Evolutionary conservation across 2,329 filamentous ascomycete genomes (phyloP).

Genomic region (Aspergillus tubingensis): DNA sequence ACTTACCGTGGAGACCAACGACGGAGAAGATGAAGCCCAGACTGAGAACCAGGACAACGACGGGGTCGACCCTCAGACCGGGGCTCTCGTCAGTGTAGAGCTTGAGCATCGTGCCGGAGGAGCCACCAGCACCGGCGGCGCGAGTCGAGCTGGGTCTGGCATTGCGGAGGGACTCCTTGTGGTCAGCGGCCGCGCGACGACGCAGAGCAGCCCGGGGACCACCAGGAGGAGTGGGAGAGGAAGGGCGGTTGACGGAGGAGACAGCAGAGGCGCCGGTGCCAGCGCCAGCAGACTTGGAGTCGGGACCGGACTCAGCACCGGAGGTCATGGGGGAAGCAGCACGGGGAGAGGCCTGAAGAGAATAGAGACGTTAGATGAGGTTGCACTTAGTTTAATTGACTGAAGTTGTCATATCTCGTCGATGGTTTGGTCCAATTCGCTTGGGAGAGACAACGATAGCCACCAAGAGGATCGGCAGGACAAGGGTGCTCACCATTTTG

Average conservation of each 20-base stretch:
- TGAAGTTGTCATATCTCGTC: conserved; percentile 9
- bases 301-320: conserved; percentile 48
- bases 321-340: conserved; percentile 48
- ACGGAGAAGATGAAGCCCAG: conserved; percentile 99
- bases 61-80: conserved; percentile 94
- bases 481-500: conserved; percentile 28
- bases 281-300: conserved; percentile 43
- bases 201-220: conserved; percentile 94
- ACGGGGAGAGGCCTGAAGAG: conserved; percentile 40
- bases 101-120: conserved; percentile 97
- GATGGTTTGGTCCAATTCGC: background rate
- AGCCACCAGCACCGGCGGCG: conserved; percentile 90
- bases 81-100: conserved; percentile 99
- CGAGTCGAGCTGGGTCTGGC: conserved; percentile 87
- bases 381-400: conserved; percentile 2
- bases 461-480: conserved; percentile 13
- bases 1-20: conserved; percentile 92
- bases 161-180: conserved; percentile 97
- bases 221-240: conserved; percentile 85
- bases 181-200: conserved; percentile 90
- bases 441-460: background rate
- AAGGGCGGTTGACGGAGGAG: conserved; percentile 72
- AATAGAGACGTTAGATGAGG: conserved; percentile 8
- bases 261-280: conserved; percentile 59
- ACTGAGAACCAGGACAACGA: conserved; percentile 93